A percentile compares a stretch with the other conserved stretches of the same genome.
Evolutionary conservation across 225 moss, liverwort and hornwort species (phyloP).

Genomic region (Anthoceros angustus): DNA sequence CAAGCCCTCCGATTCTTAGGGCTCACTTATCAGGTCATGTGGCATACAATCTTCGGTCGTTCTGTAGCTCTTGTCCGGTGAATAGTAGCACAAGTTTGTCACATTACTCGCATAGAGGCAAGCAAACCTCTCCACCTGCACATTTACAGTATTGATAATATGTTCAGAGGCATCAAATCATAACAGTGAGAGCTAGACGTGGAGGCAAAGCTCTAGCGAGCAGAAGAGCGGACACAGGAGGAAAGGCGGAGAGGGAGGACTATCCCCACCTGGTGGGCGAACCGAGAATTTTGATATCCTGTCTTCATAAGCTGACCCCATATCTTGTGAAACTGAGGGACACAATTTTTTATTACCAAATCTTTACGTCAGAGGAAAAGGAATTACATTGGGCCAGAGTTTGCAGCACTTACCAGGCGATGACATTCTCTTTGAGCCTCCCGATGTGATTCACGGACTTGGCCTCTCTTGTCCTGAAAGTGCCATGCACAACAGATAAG

Average conservation of each 20-base stretch:
- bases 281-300: constrained; percentile 90
- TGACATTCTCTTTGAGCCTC: constrained; percentile 56
- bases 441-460: constrained; percentile 57
- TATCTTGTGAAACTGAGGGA: constrained; percentile 60
- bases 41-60: constrained; percentile 88
- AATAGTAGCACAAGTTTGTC: constrained; percentile 78
- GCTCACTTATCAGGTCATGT: constrained; percentile 22
- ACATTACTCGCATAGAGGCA: constrained; percentile 88
- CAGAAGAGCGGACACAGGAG: no score
- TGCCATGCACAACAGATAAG: neutral
- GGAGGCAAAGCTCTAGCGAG: no score
- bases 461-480: constrained; percentile 36
- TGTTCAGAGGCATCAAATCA: neutral
- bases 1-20: no score
- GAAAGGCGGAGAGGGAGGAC: neutral
- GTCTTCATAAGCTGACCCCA: constrained; percentile 99
- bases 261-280: constrained; percentile 65
- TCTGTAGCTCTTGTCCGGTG: constrained; percentile 76
- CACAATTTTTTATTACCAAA: no score
- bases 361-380: constrained; percentile 1
- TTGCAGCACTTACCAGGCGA: constrained; percentile 31
- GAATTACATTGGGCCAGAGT: neutral
- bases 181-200: neutral
- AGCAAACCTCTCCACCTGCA: constrained; percentile 85
- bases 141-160: neutral